Conservation (phyloP, 305 asterid genomes). For the Petunia hybrid region DNA sequence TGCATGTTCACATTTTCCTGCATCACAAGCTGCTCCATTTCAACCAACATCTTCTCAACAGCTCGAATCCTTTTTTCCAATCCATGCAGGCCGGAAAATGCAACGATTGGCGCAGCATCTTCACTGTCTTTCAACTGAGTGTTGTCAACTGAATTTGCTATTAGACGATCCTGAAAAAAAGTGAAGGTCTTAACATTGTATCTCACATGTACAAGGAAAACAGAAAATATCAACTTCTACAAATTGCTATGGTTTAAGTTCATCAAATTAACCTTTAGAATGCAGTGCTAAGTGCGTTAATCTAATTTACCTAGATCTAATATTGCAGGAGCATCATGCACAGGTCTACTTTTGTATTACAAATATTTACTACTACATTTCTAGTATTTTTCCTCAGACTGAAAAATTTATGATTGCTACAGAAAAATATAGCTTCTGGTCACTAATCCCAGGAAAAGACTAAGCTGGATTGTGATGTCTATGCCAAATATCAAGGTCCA, state of each 20-base stretch:
- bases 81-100: slow-evolving; percentile 57
- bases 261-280: slow-evolving; percentile 7
- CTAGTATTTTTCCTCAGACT: slow-evolving; percentile 1
- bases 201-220: not conserved
- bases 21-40: slow-evolving; percentile 56
- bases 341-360: slow-evolving; percentile 4
- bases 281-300: not conserved
- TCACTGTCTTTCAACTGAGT: slow-evolving; percentile 41
- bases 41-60: slow-evolving; percentile 60
- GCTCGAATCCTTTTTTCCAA: slow-evolving; percentile 62
- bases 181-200: not conserved
- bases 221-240: not conserved
- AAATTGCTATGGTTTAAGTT: not conserved
- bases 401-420: not conserved
- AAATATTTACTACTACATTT: slow-evolving; percentile 7
- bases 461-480: not conserved
- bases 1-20: slow-evolving; percentile 66
- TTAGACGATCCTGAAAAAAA: slow-evolving; percentile 55
- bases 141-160: slow-evolving; percentile 31
- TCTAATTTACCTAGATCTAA: slow-evolving; percentile 20
- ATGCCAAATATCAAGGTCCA: slow-evolving; percentile 7
- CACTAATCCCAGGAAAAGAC: not conserved
- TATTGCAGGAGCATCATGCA: slow-evolving; percentile 5
- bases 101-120: slow-evolving; percentile 39
- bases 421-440: not conserved